Evolutionary conservation across 805 yeast genomes (phyloP), one percentile per base, ranked within the genome.

Genomic region (Candida maesae): DNA sequence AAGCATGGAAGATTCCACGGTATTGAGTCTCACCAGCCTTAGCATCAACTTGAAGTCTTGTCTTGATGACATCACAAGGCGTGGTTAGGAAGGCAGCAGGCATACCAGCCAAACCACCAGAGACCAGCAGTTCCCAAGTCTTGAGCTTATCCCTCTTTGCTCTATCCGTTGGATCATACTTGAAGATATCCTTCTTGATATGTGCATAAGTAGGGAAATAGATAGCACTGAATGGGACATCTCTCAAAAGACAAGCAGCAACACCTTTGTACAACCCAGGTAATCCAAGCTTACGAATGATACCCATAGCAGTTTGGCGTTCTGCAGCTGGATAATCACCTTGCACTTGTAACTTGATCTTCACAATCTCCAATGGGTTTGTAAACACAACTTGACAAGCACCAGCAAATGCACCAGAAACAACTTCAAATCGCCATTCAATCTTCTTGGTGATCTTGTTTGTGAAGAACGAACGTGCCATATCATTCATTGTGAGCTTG

Each of bases 161-260:
- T 20, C 78, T 73, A 56, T 76, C 77, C 15, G 45, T 44, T 5
- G 95, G 95, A 56, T 91, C 95, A 59, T 84, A 89, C 39, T 83
- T 76, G 64, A 90, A 90, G 48, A 86, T 58, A 53, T 79, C 79
- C 64, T 78, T 81, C 65, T 93, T 93, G 51, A 91, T 74, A 64
- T 91, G 95, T 29, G 96, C 95, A 66, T 91, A 91, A 6, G 97
- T 79, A 39, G 99, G 98, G 80, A 91, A 91, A 68, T 91, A 91
- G 50, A 91, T 91, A 28, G 98, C 96, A 28, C 95, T 83, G 65
- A 91, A 91, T 33, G 98, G 98, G 28, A 91, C 95, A 65, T 91
- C 99, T 65, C 99, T 81, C 61, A 88, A 67, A 54, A 93, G 63
- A 67, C 99, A 91, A 8, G 98, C 98, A 20, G 78, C 53, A 0